Base-by-base conservation (phyloP, 345 rosid genomes). In the Brassica cretica region DNA sequence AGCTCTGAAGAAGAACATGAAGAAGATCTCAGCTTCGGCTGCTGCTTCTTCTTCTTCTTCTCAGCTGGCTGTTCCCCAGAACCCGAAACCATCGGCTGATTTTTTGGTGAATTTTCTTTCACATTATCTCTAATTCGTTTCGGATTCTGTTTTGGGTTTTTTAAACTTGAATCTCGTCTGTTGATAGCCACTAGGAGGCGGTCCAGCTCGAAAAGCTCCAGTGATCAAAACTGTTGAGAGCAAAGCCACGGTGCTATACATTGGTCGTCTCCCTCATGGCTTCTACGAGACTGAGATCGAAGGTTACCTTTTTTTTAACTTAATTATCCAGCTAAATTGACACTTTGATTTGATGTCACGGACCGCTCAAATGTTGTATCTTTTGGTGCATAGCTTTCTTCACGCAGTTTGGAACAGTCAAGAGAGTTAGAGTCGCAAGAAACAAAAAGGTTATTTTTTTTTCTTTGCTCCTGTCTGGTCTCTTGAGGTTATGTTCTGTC, bases 191-290 rank as follows among this genome's bases (percentile, higher is more conserved):
- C 83, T 93, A 69, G 98, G 85, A 81, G 98, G 98, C 0, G 92
- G 91, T 69, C 86, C 86, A 1, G 91, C 84, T 44, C 86, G 85
- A 1, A 85, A 91, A 78, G 84, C 89, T 32, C 86, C 86, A 3
- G 80, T 27, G 8, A 70, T 66, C 62, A 86, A 82, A 15, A 80
- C 86, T 60, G 55, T 64, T 3, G 85, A 83, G 68, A 82, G 39
- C 37, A 82, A 76, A 33, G 83, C 96, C 1, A 83, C 94, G 0
- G 96, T 96, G 37, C 61, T 93, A 15, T 96, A 96, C 70, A 84
- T 96, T 4, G 98, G 99, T 30, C 86, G 98, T 12, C 86, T 96
- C 18, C 99, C 98, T 1, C 98, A 93, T 78, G 98, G 97, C 2
- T 93, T 96, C 82, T 96, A 90, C 16, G 98, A 96, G 85, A 80